Evolutionary conservation across 192 early-diverging fungal genomes (phyloP), one percentile per base, ranked within the genome.

Genomic region (Coemansia erecta): DNA sequence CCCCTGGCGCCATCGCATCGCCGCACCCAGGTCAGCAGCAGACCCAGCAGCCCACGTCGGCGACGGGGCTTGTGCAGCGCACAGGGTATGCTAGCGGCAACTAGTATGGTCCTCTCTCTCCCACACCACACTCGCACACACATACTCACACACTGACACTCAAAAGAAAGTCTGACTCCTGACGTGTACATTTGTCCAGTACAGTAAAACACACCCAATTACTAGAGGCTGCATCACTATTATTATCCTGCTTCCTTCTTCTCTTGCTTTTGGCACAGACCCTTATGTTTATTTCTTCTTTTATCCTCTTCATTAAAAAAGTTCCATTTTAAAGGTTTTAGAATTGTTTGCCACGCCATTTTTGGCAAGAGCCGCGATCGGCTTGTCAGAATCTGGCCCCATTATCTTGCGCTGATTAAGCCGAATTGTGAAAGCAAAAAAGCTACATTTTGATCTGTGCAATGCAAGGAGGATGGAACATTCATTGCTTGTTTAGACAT

Each of bases 61-160:
- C 64, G 17, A 33, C 64, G 0, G 46, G 49, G 51, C 56, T 77
- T 57, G 46, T 64, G 52, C 69, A 71, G 68, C 64, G 75, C 42
- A 57, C 75, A 18, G 61, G 69, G n/a, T 77, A 77, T 56, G 53
- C 69, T 12, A 53, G 56, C 51, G 47, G 68, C 37, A 54, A 58
- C 61, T 52, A 37, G 40, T 28, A 31, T 13, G 24, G 51, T 8
- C 26, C 4, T 26, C 26, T 26, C 26, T 4, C 26, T 26, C 26
- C 26, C 26, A 26, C 26, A 26, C 26, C 26, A 26, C 26, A 26
- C 26, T 26, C 26, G 26, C 26, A 26, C 26, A 26, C 26, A 26
- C n/a, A n/a, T n/a, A 15, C 51, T 53, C 31, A 5, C 26, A 24
- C n/a, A 35, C n/a, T 28, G 31, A 53, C 44, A 58, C 37, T 10